Conservation (phyloP, 164 flowering plant species). For the grape (Vitis vinifera) region DNA sequence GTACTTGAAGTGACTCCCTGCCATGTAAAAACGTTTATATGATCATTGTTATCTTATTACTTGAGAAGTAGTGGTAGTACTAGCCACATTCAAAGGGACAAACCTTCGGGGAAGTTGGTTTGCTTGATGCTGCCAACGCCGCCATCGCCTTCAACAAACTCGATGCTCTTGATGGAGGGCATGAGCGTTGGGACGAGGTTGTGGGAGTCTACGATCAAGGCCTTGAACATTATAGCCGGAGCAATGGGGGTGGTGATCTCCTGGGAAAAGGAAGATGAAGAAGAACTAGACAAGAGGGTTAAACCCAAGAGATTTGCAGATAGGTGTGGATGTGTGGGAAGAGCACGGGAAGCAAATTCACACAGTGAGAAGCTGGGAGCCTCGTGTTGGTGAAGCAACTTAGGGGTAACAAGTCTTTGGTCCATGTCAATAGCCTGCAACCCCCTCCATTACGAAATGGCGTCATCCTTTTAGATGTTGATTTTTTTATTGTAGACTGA, state of each 20-base stretch:
- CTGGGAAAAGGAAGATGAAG: neutral
- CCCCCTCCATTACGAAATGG: too few species aligned
- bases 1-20: conserved; percentile 10
- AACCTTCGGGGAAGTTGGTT: conserved; percentile 13
- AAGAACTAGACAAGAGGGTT: neutral
- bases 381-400: too few species aligned
- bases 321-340: too few species aligned
- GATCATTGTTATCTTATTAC: too few species aligned
- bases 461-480: too few species aligned
- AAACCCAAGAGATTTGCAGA: too few species aligned
- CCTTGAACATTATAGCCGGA: conserved; percentile 19
- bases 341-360: too few species aligned
- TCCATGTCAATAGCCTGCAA: too few species aligned
- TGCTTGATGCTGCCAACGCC: conserved; percentile 11
- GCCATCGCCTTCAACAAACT: conserved; percentile 8
- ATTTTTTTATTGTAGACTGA: too few species aligned
- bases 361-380: too few species aligned
- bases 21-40: too few species aligned
- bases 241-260: conserved; percentile 9
- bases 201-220: conserved; percentile 11
- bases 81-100: neutral
- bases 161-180: conserved; percentile 18
- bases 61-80: neutral
- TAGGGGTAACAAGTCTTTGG: too few species aligned
- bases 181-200: conserved; percentile 14